Evolutionary conservation across 2,329 filamentous ascomycete species (phyloP), one percentile per base, ranked within the genome.

Genomic region (Graphilbum ipis-grandicollis): DNA sequence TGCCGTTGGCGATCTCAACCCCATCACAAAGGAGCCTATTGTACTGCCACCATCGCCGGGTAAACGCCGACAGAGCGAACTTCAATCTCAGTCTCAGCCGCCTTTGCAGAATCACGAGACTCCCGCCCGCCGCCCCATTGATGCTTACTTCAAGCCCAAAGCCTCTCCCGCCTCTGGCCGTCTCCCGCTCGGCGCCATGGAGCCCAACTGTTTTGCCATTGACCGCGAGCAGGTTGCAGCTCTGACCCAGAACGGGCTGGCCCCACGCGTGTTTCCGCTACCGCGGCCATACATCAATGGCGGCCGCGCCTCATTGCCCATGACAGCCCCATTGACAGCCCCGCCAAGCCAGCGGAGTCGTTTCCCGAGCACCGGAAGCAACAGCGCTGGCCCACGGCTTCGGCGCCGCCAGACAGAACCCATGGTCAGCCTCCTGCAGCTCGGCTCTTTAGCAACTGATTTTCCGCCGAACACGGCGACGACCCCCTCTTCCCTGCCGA

Each of bases 1-100:
- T 40, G 84, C 90, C 19, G 61, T 54, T 28, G 90, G 90, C 26
- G 80, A 93, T 46, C 56, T 94, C 33, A 79, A 96, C 52, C 90
- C 90, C 2, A 90, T 88, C 46, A 92, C 85, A 2, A 96, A 94
- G 55, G 54, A 75, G 41, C 67, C 65, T 17, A 70, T 75, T 17
- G 36, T 57, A n/a, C 42, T 64, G 30, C 47, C 55, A 8, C 46
- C 50, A 10, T 57, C 59, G 14, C 62, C 65, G 10, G 53, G 53
- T 39, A 52, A 56, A 36, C 57, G 57, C 40, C 37, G 43, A 9
- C 39, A 37, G 2, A 56, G 56, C 26, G 54, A 5, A n/a, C n/a
- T n/a, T n/a, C n/a, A n/a, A n/a, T n/a, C n/a, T n/a, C n/a, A n/a
- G n/a, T n/a, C n/a, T n/a, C n/a, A n/a, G n/a, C n/a, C n/a, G n/a